Base-by-base conservation (phyloP, 1,284 basidiomycete genomes). In the Papiliotrema terrestris region DNA sequence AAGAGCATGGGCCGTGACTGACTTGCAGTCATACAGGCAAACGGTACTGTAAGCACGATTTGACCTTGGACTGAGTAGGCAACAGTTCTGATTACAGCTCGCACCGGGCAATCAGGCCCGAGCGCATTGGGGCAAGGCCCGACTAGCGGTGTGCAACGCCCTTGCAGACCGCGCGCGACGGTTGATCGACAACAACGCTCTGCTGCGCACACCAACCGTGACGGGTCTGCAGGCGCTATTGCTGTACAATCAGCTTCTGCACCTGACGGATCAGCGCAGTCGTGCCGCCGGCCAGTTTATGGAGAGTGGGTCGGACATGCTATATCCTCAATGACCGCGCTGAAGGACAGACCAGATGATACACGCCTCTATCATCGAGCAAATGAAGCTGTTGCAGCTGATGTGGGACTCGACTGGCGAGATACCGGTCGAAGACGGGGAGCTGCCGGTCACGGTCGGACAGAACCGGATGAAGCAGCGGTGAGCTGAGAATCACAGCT, bases 141-240 rank as follows among this genome's bases (percentile, higher is more conserved):
- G 69, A 3, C 29, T 60, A 14, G 29, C 29, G 6, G 67, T 58
- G 3, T 73, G 69, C 52, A 60, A 56, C 39, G 71, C 67, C 14
- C 61, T 73, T 2, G 39, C 59, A 4, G 59, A 63, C 1, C 62
- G 71, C 15, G 69, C 68, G 1, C 50, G 61, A 38, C 41, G 53
- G 14, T 52, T 73, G n/a, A 66, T 71, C 37, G 69, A 71, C 45
- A 35, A 49, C 2, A 59, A 68, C 46, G 63, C 59, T 2, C 46
- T 71, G 13, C 46, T 68, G 26, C 54, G 63, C 2, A 56, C 51
- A 38, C 71, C 71, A 8, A 59, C 58, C 14, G 45, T 69, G 11
- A 67, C 67, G 0, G 71, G 71, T 13, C 45, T 67, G 14, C 69
- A 71, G 51, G 67, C 71, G 2, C 44, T 71, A 29, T 45, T 57